Percentiles rank a stretch among this genome's conserved stretches.
Conservation (phyloP, 2,329 filamentous ascomycete genomes). For the Hortaea werneckii region DNA sequence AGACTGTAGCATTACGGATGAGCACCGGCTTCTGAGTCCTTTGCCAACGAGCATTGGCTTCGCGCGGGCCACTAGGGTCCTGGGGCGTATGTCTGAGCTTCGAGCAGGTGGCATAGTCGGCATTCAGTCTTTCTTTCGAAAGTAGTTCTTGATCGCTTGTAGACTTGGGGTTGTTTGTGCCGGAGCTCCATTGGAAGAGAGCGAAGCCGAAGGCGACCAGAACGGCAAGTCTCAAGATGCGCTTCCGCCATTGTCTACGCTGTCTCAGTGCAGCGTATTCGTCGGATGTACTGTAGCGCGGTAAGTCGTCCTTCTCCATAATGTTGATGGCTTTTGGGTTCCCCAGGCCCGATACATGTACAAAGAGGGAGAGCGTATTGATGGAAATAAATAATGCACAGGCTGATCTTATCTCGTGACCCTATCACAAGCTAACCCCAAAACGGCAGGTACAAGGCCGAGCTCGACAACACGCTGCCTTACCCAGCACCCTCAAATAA, state of each 20-base stretch:
- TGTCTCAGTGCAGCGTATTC: slow-evolving; percentile 1
- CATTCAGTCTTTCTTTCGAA: slow-evolving; percentile 30
- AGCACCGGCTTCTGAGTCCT: slow-evolving; percentile 50
- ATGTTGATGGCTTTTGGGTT: neutral
- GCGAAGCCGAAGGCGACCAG: neutral
- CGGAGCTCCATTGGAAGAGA: neutral
- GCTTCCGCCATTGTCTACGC: neutral
- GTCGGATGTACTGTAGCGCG: slow-evolving; percentile 1
- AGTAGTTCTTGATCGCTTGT: neutral
- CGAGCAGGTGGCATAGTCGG: slow-evolving; percentile 47
- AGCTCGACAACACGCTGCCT: too few relatives aligned
- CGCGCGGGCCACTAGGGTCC: slow-evolving; percentile 46
- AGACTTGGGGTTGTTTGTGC: neutral
- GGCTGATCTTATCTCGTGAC: too few relatives aligned
- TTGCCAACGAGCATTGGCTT: slow-evolving; percentile 51
- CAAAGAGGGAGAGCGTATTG: too few relatives aligned
- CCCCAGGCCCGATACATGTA: too few relatives aligned
- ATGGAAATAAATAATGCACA: too few relatives aligned
- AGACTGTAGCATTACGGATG: slow-evolving; percentile 57
- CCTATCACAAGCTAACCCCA: too few relatives aligned
- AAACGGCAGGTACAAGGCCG: too few relatives aligned
- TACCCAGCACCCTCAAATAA: too few relatives aligned
- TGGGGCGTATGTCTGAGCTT: slow-evolving; percentile 45
- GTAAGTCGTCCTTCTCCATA: slow-evolving; percentile 4
- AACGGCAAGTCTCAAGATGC: slow-evolving; percentile 1